Evolutionary conservation across 495 filamentous ascomycete species (phyloP), one percentile per base, ranked within the genome.

Genomic region (Saxophila tyrrhenica): DNA sequence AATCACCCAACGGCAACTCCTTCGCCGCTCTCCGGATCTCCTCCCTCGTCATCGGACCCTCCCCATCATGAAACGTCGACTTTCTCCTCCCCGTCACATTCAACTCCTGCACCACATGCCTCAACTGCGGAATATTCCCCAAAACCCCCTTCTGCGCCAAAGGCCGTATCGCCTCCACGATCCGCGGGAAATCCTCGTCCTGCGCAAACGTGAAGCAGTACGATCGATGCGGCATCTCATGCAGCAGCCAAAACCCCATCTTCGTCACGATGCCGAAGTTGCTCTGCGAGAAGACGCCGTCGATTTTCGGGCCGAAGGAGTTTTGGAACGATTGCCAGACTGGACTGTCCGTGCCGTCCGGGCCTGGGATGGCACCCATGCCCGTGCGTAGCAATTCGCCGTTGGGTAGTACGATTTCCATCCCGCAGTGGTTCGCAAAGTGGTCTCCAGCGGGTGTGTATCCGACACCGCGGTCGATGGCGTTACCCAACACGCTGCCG

Each of bases 261-360:
- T 81, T 80, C 0, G 69, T 73, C 1, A 81, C 76, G 46, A 83
- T 80, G 20, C 78, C 79, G 44, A 76, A 70, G 59, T 75, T 78
- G 58, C 65, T 71, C 60, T 83, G 79, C 0, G 71, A 69, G 64
- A 83, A 83, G 50, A 81, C 71, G 24, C 78, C 77, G 59, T 82
- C 78, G 24, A 69, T 67, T 35, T 72, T 70, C 2, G 79, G 79
- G 1, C 79, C 79, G 58, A 77, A 81, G 2, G 73, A 76, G 47
- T 77, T 73, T 2, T 72, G 69, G 55, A 80, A 82, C 1, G 41
- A 44, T 44, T 44, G 41, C 41, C 41, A 44, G 41, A n/a, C 17
- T n/a, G 41, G 19, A n/a, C 17, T 44, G 41, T 66, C 53, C 77
- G 75, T 73, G 72, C 76, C 20, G 66, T 66, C 48, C 66, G 59